These are phyloP conservation scores for Moesziomyces aphidis DNA, from an alignment of 1,284 basidiomycete genomes.

Conservation along the genomic window DNA sequence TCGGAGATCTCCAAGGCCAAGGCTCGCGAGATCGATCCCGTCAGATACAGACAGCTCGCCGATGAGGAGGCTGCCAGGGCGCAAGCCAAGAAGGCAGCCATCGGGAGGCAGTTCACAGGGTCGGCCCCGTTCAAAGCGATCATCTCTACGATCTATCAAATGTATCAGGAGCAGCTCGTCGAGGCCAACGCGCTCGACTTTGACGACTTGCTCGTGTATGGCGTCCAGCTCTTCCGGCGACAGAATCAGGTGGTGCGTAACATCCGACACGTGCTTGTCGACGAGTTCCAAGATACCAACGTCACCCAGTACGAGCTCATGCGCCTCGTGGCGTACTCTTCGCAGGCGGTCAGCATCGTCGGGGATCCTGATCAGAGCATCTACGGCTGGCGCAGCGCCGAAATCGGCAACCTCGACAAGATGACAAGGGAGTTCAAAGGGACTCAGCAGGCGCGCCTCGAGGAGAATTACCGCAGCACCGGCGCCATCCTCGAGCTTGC, in stretches of 20 bases:
- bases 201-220: conserved; percentile 85
- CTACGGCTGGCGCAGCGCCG: conserved; percentile 88
- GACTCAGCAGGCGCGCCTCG: conserved; percentile 77
- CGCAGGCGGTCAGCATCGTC: conserved; percentile 77
- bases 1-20: conserved; percentile 85
- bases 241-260: conserved; percentile 74
- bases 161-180: conserved; percentile 77
- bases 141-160: conserved; percentile 73
- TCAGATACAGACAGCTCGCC: conserved; percentile 24
- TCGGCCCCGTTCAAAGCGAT: conserved; percentile 28
- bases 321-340: conserved; percentile 69
- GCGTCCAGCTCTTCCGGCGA: conserved; percentile 74
- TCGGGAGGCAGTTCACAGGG: conserved; percentile 18
- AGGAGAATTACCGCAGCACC: conserved; percentile 90
- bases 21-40: conserved; percentile 72
- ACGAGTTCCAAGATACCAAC: conserved; percentile 94
- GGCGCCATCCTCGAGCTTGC: conserved; percentile 80
- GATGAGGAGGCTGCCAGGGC: conserved; percentile 29
- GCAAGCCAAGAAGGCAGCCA: conserved; percentile 10
- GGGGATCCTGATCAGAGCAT: conserved; percentile 95
- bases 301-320: conserved; percentile 86
- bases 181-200: conserved; percentile 84
- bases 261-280: conserved; percentile 84
- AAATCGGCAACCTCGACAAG: conserved; percentile 62
- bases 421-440: conserved; percentile 58